Base-by-base conservation (phyloP, 176 grass and related monocot genomes). In the Coix lacrymajobi region DNA sequence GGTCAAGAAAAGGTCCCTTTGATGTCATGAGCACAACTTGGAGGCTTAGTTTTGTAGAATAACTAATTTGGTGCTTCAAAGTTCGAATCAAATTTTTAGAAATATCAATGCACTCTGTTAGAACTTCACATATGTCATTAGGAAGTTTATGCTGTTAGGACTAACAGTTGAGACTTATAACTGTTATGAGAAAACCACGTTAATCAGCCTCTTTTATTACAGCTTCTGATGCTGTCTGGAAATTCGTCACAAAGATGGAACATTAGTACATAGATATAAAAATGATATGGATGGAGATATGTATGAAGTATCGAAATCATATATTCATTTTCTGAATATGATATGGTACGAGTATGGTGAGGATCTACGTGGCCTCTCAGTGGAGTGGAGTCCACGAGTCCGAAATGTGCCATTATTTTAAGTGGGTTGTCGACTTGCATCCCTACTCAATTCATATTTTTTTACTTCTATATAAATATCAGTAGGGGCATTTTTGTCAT, bases 1-100 rank as follows among this genome's bases (percentile, higher is more conserved):
- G 80, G 69, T 43, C 87, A 91, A 77, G 96, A 98, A 57, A 98
- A 93, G 72, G 90, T 95, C 56, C 92, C 96, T 66, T 82, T 90
- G 13, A 76, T 95, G 79, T 84, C 83, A 73, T 91, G 86, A 88
- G 30, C 52, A 85, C 40, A 48, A 11, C 73, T 22, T 79, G 40
- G n/a, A 83, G 28, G 24, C 31, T 57, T 58, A 34, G 12, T 16
- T n/a, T 25, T 48, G 26, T 49, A 49, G 9, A 49, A 48, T 8
- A 62, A 66, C 45, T 86, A 58, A 12, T 36, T 48, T 69, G 39
- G 31, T 38, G 34, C 10, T 13, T 85, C 32, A 9, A 49, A 8
- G 10, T 12, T 85, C 26, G 9, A 49, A 25, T 58, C n/a, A 11
- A 22, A 8, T 54, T 54, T 54, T 22, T 22, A 54, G 51, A 54